A percentile compares a stretch with the other conserved stretches of the same genome.
Conservation (phyloP, 2,329 filamentous ascomycete genomes). For the Bisporella sp. region DNA sequence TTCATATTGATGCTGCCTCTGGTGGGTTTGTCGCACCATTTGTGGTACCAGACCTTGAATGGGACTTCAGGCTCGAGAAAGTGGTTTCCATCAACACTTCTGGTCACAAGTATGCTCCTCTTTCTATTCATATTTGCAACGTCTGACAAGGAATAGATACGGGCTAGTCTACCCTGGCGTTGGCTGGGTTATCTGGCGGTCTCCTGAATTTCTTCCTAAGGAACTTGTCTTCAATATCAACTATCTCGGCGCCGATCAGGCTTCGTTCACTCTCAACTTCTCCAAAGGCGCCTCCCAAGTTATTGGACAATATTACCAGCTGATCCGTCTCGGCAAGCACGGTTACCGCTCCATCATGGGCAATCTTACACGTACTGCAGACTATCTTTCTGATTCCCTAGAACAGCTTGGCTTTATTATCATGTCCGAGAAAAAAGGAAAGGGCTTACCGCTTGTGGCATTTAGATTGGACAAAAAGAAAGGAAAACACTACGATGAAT, state of each 20-base stretch:
- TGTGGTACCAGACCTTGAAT: conserved; percentile 72
- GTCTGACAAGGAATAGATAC: conserved; percentile 33
- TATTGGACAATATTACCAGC: conserved; percentile 95
- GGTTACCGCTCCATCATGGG: conserved; percentile 92
- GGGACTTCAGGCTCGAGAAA: conserved; percentile 87
- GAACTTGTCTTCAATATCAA: conserved; percentile 99
- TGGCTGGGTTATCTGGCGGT: conserved; percentile 88
- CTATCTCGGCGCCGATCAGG: conserved; percentile 92
- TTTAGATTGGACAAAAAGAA: conserved; percentile 63
- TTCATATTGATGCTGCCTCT: conserved; percentile 89
- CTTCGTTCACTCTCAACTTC: conserved; percentile 96
- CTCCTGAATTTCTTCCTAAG: conserved; percentile 70
- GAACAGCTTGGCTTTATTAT: conserved; percentile 75
- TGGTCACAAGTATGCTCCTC: conserved; percentile 69
- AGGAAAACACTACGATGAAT: conserved; percentile 62
- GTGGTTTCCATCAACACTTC: conserved; percentile 93
- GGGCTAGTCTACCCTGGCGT: conserved; percentile 81
- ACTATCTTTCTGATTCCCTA: conserved; percentile 74
- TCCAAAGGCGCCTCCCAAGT: conserved; percentile 91
- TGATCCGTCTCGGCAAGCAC: conserved; percentile 88
- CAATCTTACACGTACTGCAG: conserved; percentile 83
- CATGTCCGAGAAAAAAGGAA: conserved; percentile 72
- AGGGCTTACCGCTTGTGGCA: conserved; percentile 82
- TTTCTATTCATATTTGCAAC: background rate
- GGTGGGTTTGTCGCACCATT: conserved; percentile 94